Percentiles rank a stretch among this genome's conserved stretches.
phyloP scores from a whole-genome alignment of 192 early-diverging fungal species.

The Backusella macrospora region DNA sequence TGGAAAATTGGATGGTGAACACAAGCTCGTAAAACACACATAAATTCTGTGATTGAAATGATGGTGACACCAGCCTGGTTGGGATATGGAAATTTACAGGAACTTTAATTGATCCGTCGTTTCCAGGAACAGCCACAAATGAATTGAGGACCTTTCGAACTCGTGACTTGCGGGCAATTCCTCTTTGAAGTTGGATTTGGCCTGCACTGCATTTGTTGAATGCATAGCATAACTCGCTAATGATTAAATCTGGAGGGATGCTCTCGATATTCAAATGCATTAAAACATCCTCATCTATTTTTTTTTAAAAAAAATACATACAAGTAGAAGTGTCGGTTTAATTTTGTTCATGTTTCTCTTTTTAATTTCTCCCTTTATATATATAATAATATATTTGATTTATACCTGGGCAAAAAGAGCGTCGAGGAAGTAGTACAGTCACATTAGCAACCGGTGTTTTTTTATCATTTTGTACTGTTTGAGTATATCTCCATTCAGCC shows the following conservation, averaged over 20 bases:
- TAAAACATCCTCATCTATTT: slow-evolving; percentile 22
- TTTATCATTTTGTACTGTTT: slow-evolving; percentile 30
- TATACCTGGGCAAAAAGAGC: slow-evolving; percentile 43
- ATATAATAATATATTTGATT: background rate
- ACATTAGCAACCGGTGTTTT: slow-evolving; percentile 36
- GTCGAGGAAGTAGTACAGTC: slow-evolving; percentile 27
- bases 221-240: slow-evolving; percentile 18
- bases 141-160: slow-evolving; percentile 17
- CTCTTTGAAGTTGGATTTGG: slow-evolving; percentile 29
- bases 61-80: slow-evolving; percentile 37
- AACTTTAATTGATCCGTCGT: background rate
- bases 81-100: slow-evolving; percentile 35
- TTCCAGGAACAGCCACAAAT: slow-evolving; percentile 6
- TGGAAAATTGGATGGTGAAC: slow-evolving; percentile 30
- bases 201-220: slow-evolving; percentile 39
- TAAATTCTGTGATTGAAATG: slow-evolving; percentile 39
- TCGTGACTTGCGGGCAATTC: slow-evolving; percentile 26
- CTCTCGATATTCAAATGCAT: slow-evolving; percentile 24
- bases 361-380: too few relatives aligned
- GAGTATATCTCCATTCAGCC: slow-evolving; percentile 35
- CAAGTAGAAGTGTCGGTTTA: too few relatives aligned
- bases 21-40: slow-evolving; percentile 40
- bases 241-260: slow-evolving; percentile 24
- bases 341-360: too few relatives aligned
- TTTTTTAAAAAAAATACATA: background rate